A percentile compares a stretch with the other conserved stretches of the same genome.
phyloP scores from a whole-genome alignment of 2,329 filamentous ascomycete species.

The Ceratocystis eucalypticola region DNA sequence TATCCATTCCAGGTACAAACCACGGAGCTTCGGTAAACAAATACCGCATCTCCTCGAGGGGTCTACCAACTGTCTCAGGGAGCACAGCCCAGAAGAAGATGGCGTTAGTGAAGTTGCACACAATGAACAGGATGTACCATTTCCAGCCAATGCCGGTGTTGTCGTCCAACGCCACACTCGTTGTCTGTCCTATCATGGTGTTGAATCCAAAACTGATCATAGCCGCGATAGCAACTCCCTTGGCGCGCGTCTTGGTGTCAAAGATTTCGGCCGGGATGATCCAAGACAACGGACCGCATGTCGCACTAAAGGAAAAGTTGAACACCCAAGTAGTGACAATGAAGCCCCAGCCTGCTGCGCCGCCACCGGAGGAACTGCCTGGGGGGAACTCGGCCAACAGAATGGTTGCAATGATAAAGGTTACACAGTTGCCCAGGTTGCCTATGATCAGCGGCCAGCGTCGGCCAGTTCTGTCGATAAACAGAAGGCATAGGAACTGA shows the following conservation, averaged over 20 bases:
- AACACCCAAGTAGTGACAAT: conserved; percentile 63
- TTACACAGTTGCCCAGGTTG: conserved; percentile 56
- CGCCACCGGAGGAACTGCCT: not conserved
- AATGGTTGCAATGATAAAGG: conserved; percentile 54
- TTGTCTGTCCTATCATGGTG: conserved; percentile 56
- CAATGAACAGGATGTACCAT: conserved; percentile 36
- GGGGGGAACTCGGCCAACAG: conserved; percentile 45
- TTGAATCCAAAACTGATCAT: conserved; percentile 65
- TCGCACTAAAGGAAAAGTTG: conserved; percentile 62
- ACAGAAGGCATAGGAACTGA: conserved; percentile 52
- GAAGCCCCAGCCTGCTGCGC: conserved; percentile 54
- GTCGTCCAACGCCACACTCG: conserved; percentile 38
- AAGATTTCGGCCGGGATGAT: conserved; percentile 60
- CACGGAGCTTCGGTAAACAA: conserved; percentile 52
- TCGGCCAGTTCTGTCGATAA: conserved; percentile 57
- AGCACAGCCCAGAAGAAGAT: conserved; percentile 48
- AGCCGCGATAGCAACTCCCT: conserved; percentile 61
- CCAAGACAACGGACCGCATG: conserved; percentile 52
- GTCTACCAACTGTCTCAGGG: conserved; percentile 50
- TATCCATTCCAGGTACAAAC: conserved; percentile 46
- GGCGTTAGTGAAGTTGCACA: conserved; percentile 44
- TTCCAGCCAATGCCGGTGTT: conserved; percentile 33
- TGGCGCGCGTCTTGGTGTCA: conserved; percentile 60
- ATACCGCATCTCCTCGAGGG: conserved; percentile 56
- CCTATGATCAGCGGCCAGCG: conserved; percentile 59